Evolutionary conservation across 768 basidiomycete species (phyloP).

Genomic region (Termitomyces sp.): DNA sequence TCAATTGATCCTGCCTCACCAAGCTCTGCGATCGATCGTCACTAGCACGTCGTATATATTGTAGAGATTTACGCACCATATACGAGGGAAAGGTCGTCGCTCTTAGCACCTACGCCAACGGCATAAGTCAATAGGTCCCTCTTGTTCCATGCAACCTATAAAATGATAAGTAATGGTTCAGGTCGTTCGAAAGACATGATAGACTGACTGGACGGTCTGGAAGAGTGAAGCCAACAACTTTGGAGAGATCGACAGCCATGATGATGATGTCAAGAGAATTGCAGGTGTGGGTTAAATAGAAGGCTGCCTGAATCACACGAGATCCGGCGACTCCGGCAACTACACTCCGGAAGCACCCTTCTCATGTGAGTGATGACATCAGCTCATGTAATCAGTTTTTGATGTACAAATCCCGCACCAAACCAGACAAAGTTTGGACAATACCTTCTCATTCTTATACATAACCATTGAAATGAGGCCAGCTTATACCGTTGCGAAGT

Average conservation of each 20-base stretch:
- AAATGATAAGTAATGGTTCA: neutral
- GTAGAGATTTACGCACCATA: conserved; percentile 52
- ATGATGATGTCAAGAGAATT: conserved; percentile 7
- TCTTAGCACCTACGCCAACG: conserved; percentile 79
- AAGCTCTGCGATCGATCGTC: conserved; percentile 42
- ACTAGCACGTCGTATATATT: neutral
- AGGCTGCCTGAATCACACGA: conserved; percentile 6
- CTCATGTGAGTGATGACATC: neutral
- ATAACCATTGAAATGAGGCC: too few species aligned
- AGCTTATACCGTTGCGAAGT: too few species aligned
- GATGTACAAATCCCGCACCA: too few species aligned
- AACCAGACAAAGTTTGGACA: too few species aligned
- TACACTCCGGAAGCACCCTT: neutral
- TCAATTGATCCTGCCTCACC: conserved; percentile 33
- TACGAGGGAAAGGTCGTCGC: conserved; percentile 63
- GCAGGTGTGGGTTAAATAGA: neutral
- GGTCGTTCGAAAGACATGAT: neutral
- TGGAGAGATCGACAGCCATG: conserved; percentile 60
- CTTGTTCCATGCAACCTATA: conserved; percentile 80
- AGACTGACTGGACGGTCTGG: conserved; percentile 31
- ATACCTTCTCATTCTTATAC: too few species aligned
- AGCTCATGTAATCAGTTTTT: too few species aligned
- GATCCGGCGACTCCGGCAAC: conserved; percentile 7
- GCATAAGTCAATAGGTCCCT: conserved; percentile 81
- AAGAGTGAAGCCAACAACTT: conserved; percentile 59